Evolutionary conservation across 768 basidiomycete species (phyloP).

Genomic region (Termitomyces heimii): DNA sequence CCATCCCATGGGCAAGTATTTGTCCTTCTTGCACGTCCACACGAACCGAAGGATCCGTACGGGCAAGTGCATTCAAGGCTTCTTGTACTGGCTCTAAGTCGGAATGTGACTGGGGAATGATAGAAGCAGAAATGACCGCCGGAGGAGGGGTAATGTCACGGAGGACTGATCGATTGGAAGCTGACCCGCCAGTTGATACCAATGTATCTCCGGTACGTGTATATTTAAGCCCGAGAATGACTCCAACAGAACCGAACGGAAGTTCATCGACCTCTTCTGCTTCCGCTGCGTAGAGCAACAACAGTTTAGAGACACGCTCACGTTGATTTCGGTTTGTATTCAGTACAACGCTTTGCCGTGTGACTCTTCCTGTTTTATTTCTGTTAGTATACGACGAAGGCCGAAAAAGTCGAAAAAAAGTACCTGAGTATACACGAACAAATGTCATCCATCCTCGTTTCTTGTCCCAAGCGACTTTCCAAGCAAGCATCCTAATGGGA

Average conservation of each 20-base stretch:
- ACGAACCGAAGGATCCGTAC: conserved; percentile 90
- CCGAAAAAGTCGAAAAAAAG: conserved; percentile 12
- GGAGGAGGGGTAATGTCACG: conserved; percentile 70
- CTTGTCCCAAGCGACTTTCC: conserved; percentile 88
- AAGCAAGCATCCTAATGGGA: conserved; percentile 64
- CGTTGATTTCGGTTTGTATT: conserved; percentile 65
- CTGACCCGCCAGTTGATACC: conserved; percentile 42
- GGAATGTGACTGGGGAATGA: conserved; percentile 74
- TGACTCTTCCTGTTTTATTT: conserved; percentile 55
- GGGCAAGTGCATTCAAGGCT: conserved; percentile 62
- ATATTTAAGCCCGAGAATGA: conserved; percentile 74
- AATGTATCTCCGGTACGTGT: conserved; percentile 89
- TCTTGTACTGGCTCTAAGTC: conserved; percentile 75
- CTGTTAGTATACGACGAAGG: neutral
- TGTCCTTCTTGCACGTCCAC: conserved; percentile 79
- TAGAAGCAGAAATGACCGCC: conserved; percentile 80
- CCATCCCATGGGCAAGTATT: conserved; percentile 76
- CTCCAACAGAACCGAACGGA: conserved; percentile 79
- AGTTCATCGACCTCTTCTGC: conserved; percentile 73
- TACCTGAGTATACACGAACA: conserved; percentile 84
- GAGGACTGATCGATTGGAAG: conserved; percentile 34
- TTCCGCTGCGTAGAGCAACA: conserved; percentile 75
- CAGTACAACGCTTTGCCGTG: conserved; percentile 49
- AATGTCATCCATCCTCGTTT: conserved; percentile 89
- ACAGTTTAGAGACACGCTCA: conserved; percentile 69